phyloP scores from a whole-genome alignment of 176 grass and related monocot genomes.

The Rhynchospora pubera region DNA sequence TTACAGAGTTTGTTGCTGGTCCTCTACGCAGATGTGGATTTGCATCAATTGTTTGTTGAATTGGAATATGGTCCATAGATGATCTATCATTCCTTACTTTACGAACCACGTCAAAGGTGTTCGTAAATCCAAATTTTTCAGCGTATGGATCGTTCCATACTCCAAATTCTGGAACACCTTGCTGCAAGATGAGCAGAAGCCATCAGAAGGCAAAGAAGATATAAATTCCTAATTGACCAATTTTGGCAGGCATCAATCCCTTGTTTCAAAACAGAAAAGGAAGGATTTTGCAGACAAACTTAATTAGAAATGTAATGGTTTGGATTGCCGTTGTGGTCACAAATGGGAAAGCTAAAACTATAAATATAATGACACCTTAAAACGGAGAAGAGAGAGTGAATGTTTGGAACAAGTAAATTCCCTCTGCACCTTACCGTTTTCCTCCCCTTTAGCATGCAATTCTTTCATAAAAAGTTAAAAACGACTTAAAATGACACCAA shows the following conservation, averaged over 20 bases:
- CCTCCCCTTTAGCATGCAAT: not conserved
- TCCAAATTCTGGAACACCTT: not conserved
- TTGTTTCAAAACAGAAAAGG: too few species aligned
- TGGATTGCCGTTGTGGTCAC: too few species aligned
- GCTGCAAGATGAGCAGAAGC: not conserved
- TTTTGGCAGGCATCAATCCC: too few species aligned
- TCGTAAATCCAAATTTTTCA: not conserved
- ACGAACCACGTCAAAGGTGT: not conserved
- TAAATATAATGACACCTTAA: too few species aligned
- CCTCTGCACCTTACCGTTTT: not conserved
- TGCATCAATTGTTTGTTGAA: not conserved
- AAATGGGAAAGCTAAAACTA: too few species aligned
- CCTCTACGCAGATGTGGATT: not conserved
- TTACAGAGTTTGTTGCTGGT: not conserved
- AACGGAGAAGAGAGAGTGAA: too few species aligned
- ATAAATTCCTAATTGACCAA: not conserved
- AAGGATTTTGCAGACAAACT: not conserved
- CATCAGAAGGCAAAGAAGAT: not conserved
- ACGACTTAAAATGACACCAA: too few species aligned
- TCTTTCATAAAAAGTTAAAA: not conserved
- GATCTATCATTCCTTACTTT: not conserved
- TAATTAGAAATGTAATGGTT: not conserved
- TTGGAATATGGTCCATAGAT: not conserved
- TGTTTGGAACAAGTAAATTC: not conserved
- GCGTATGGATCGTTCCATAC: constrained; percentile 11